phyloP scores from a whole-genome alignment of 106 monocot species.

The Platanthera guangdongensis region DNA sequence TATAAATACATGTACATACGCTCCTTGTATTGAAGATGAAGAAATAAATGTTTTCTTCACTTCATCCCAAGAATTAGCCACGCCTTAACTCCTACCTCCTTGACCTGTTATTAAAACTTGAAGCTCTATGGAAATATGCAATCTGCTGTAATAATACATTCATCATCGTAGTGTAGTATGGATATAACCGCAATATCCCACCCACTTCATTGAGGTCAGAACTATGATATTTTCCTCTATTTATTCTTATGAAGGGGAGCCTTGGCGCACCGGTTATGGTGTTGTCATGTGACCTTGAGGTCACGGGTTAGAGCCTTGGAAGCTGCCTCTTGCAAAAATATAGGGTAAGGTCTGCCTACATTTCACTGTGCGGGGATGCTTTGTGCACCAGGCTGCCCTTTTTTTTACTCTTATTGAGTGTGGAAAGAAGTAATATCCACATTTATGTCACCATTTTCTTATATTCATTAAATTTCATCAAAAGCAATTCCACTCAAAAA shows the following conservation, averaged over 20 bases:
- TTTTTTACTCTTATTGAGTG: too few relatives aligned
- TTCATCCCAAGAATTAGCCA: too few relatives aligned
- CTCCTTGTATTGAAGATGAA: not conserved
- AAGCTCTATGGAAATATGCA: not conserved
- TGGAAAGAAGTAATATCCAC: not conserved
- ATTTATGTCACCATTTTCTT: not conserved
- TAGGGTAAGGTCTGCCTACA: too few relatives aligned
- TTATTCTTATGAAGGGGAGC: not conserved
- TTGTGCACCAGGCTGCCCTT: too few relatives aligned
- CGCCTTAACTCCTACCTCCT: not conserved
- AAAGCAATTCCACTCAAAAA: not conserved
- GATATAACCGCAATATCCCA: not conserved
- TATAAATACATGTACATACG: not conserved
- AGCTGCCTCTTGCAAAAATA: too few relatives aligned
- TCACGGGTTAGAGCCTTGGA: too few relatives aligned
- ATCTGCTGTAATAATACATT: not conserved
- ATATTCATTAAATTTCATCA: not conserved
- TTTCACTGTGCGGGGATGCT: too few relatives aligned
- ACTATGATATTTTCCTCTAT: not conserved
- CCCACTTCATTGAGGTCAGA: not conserved
- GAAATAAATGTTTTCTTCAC: not conserved
- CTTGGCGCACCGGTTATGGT: too few relatives aligned
- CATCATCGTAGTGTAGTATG: not conserved
- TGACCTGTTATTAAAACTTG: not conserved
- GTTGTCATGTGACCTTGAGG: too few relatives aligned